phyloP scores from a whole-genome alignment of 1,139 yeast genomes.

The Saccharomyces uvarum region DNA sequence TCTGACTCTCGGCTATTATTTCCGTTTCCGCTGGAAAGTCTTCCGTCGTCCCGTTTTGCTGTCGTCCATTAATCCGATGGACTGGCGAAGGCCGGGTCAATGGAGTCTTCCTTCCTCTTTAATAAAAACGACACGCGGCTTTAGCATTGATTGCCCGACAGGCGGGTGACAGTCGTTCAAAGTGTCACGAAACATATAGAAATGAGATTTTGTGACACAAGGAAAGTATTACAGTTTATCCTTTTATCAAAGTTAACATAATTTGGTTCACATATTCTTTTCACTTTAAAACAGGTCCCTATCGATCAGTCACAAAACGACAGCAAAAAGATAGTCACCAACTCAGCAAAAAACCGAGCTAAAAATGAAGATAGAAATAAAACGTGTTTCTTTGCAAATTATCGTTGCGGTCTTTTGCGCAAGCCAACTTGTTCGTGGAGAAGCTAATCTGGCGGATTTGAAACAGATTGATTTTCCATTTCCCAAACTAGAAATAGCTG shows the following conservation, averaged over 20 bases:
- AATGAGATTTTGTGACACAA: neutral
- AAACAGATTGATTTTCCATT: neutral
- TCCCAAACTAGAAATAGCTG: neutral
- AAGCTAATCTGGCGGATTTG: neutral
- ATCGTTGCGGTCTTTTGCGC: neutral
- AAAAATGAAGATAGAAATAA: neutral
- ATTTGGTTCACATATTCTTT: neutral
- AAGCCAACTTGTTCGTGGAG: neutral
- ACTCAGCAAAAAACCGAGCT: neutral
- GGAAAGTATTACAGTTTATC: neutral
- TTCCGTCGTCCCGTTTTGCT: neutral
- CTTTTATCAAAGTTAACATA: neutral
- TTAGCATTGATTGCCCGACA: neutral
- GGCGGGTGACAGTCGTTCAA: neutral
- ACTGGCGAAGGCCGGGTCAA: neutral
- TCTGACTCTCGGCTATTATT: neutral
- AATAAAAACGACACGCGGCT: neutral
- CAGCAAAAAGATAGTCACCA: neutral
- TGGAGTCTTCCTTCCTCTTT: neutral
- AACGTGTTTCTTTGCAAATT: neutral
- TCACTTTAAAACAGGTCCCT: neutral
- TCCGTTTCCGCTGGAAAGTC: neutral
- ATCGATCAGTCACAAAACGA: neutral
- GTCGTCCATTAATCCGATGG: neutral
- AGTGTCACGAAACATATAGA: neutral